Base-by-base conservation (phyloP, 495 filamentous ascomycete genomes). In the Chaetomium cochliodes region DNA sequence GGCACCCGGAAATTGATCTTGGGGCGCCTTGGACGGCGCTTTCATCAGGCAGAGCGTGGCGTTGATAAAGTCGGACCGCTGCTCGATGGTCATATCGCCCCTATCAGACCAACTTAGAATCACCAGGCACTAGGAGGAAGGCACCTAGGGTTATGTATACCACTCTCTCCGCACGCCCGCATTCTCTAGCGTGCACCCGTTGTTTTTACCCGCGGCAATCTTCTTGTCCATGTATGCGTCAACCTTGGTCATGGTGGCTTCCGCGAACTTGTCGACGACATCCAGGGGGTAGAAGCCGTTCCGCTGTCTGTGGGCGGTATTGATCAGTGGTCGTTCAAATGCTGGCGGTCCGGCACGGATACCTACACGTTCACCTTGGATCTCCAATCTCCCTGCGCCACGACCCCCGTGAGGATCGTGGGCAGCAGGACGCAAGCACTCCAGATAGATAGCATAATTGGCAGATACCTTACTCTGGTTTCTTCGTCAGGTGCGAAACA, bases 151-250 rank as follows among this genome's bases (percentile, higher is more conserved):
- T 20, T 51, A 25, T 8, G 11, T 25, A 13, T 51, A 82, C 80
- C 84, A 86, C 70, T 86, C 82, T 59, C 78, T 76, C 50, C 83
- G 76, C 28, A 82, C 73, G 5, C 67, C 77, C 18, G 82, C 74
- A 7, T 73, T 85, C 57, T 81, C 76, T 26, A 81, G 62, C 2
- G 80, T 82, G 63, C 83, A 85, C 44, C 74, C 72, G 49, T 77
- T 77, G 62, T 80, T 79, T 67, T 76, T 77, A 62, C 70, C 68
- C 22, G 71, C 71, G 13, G 71, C 71, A 52, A 74, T 66, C 70
- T 78, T 78, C 69, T 70, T 69, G 18, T 56, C 57, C 66, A 79
- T 47, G 58, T 68, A 78, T 16, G 58, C 74, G 1, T 79, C 77
- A n/a, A 79, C 67, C 44, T 73, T 77, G 61, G 71, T 60, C 71